Conservation (phyloP, 768 basidiomycete genomes). For the Antrodiella citrinella region DNA sequence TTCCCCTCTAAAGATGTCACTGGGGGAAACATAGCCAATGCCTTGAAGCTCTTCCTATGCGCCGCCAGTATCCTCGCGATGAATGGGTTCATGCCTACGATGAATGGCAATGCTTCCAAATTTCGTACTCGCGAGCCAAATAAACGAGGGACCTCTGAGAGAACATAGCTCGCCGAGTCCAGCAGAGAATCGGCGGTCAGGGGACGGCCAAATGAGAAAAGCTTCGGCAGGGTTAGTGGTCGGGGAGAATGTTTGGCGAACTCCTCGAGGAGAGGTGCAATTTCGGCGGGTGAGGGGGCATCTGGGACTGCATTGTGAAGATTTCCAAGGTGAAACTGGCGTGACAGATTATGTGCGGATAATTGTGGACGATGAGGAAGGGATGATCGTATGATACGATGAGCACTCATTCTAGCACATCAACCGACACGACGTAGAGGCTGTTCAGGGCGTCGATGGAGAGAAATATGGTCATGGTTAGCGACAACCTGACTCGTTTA, state of each 20-base stretch:
- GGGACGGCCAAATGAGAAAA: conserved; percentile 72
- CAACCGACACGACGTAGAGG: no score
- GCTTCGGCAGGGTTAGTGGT: conserved; percentile 61
- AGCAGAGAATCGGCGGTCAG: conserved; percentile 63
- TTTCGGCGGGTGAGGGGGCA: conserved; percentile 38
- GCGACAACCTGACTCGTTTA: no score
- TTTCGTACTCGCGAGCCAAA: conserved; percentile 68
- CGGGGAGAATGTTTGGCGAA: conserved; percentile 57
- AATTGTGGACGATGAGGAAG: no score
- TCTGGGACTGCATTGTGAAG: conserved; percentile 11
- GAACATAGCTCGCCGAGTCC: conserved; percentile 64
- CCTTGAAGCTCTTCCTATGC: conserved; percentile 62
- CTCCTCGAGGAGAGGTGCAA: conserved; percentile 52
- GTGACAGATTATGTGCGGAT: no score
- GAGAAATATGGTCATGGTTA: no score
- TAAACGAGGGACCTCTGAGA: conserved; percentile 70
- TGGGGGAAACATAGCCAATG: conserved; percentile 57
- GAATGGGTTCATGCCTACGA: conserved; percentile 85
- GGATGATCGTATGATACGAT: no score
- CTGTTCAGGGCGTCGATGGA: no score
- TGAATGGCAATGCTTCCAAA: conserved; percentile 74
- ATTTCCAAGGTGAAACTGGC: neutral
- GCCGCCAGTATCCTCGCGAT: conserved; percentile 63
- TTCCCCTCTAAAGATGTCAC: conserved; percentile 68
- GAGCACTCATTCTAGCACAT: no score